Percentiles rank a stretch among this genome's conserved stretches.
Evolutionary conservation across 177 flowering plant genomes (phyloP).

Genomic region (Vitis hybrid): DNA sequence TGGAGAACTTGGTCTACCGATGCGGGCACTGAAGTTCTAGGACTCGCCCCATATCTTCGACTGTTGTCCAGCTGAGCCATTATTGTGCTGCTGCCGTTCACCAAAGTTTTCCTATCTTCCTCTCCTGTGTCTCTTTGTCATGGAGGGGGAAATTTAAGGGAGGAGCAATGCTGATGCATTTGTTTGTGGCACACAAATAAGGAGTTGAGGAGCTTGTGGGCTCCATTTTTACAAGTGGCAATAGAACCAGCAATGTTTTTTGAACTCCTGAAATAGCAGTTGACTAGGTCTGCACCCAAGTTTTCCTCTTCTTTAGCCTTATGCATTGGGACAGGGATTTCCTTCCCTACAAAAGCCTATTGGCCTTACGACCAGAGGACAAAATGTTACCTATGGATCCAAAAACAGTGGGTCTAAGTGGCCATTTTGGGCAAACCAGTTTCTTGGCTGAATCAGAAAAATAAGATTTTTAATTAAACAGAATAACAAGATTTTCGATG

Average conservation of each 20-base stretch:
- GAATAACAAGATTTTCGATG: too few species aligned
- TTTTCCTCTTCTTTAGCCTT: conserved; percentile 16
- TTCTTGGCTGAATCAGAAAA: too few species aligned
- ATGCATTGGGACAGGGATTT: conserved; percentile 11
- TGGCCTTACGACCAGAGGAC: too few species aligned
- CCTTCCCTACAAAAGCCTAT: background rate
- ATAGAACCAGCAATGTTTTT: background rate
- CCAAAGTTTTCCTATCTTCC: background rate
- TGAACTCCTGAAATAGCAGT: conserved; percentile 8
- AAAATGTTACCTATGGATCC: too few species aligned
- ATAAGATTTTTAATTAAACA: too few species aligned
- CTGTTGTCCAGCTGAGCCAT: conserved; percentile 26
- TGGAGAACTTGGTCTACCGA: conserved; percentile 43
- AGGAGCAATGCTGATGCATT: conserved; percentile 5
- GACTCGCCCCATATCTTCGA: conserved; percentile 9
- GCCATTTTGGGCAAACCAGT: too few species aligned
- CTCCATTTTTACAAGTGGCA: conserved; percentile 15
- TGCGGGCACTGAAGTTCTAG: conserved; percentile 17
- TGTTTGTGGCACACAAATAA: conserved; percentile 4
- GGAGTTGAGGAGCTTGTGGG: conserved; percentile 13
- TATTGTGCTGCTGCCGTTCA: background rate
- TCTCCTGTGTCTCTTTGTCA: background rate
- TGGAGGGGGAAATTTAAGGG: conserved; percentile 9
- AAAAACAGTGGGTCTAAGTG: too few species aligned
- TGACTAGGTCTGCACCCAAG: conserved; percentile 12